phyloP scores from a whole-genome alignment of 805 yeast species.

The Metschnikowia cubensis region DNA sequence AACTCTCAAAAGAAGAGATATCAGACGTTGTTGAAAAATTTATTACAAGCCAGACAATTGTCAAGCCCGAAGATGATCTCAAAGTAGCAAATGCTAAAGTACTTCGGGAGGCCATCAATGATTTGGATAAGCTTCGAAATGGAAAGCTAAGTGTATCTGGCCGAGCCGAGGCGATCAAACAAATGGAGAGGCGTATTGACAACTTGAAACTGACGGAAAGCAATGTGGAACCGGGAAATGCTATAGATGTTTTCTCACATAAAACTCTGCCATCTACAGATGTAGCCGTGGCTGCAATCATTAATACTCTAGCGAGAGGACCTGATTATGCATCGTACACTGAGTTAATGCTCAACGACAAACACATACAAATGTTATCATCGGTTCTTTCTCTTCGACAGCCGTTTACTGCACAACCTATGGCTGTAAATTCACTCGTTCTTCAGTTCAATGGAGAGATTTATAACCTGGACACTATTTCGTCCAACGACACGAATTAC shows the following conservation, averaged over 20 bases:
- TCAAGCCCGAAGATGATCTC: slow-evolving; percentile 17
- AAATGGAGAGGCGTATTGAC: background rate
- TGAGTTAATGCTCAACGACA: slow-evolving; percentile 7
- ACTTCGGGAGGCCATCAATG: background rate
- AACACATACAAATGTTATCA: slow-evolving; percentile 43
- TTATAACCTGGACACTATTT: slow-evolving; percentile 55
- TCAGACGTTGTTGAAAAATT: slow-evolving; percentile 7
- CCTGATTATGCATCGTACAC: slow-evolving; percentile 46
- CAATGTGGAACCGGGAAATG: background rate
- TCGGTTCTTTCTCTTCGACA: slow-evolving; percentile 77
- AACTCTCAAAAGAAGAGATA: slow-evolving; percentile 5
- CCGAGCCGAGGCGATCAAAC: background rate
- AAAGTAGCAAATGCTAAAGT: slow-evolving; percentile 23
- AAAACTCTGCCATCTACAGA: background rate
- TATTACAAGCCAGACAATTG: slow-evolving; percentile 6
- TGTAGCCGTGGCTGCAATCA: background rate
- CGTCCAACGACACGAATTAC: slow-evolving; percentile 60
- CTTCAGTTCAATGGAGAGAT: slow-evolving; percentile 91
- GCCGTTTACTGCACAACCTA: slow-evolving; percentile 79
- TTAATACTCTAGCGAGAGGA: slow-evolving; percentile 52
- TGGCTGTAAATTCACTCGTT: slow-evolving; percentile 26
- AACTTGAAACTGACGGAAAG: background rate
- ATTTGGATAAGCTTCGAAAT: background rate
- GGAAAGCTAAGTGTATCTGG: background rate
- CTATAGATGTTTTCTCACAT: background rate